Evolutionary conservation across 495 filamentous ascomycete species (phyloP), one percentile per base, ranked within the genome.

Genomic region (Aspergillus olivimuriae): DNA sequence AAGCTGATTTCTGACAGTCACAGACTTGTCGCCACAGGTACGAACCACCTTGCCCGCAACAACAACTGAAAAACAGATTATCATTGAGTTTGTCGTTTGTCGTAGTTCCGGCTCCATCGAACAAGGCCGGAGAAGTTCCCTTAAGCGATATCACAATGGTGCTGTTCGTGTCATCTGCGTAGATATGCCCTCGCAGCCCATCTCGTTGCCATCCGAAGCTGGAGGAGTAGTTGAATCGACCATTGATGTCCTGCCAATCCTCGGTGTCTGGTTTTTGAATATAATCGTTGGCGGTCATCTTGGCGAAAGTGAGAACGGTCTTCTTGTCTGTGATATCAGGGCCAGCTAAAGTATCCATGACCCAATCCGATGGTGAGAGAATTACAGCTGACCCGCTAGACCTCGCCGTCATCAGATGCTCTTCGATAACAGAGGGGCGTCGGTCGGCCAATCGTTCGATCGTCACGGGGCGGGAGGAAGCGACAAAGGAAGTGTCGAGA

Each of bases 31-130:
- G 80, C 84, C 88, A 95, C 17, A 88, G 77, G 66, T 80, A 84
- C 12, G 87, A 85, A 0, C 88, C 87, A 45, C 94, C 87, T 67
- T 96, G 87, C 9, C 80, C 92, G 66, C 92, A 98, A 59, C 92
- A 98, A 66, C 92, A 98, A 57, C 90, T 89, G 69, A 95, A 95
- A 60, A 91, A 94, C 7, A 98, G 76, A 57, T 98, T 98, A 60
- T 98, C 92, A 59, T 98, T 98, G 37, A 86, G 69, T 63, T 98
- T 98, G 66, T 98, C 92, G 56, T 95, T 96, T 4, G 89, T 95
- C 0, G 89, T 95, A 0, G 92, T 96, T 10, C 87, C 90, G 7
- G 89, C 86, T 3, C 92, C 92, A 60, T 97, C 92, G 58, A 95
- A 97, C 8, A 97, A 80, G 9, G 94, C 92, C 1, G 80, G 75